Conservation (phyloP, 2,329 filamentous ascomycete species). For the Stagonosporopsis cucurbitacearum region DNA sequence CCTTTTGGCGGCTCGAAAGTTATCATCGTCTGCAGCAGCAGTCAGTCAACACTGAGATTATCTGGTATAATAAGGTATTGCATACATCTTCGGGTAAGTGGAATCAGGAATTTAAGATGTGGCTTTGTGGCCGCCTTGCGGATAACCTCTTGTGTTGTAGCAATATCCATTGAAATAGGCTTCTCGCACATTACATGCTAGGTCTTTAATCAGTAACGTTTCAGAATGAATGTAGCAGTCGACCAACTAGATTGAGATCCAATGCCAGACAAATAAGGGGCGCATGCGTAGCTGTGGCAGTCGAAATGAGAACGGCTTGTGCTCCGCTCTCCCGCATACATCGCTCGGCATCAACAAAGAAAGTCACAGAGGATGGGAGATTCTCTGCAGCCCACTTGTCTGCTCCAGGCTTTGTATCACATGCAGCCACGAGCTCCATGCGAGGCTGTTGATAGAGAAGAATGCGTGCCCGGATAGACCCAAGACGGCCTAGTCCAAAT, state of each 20-base stretch:
- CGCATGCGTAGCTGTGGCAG: constrained; percentile 11
- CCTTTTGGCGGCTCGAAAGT: constrained; percentile 4
- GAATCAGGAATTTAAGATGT: constrained; percentile 12
- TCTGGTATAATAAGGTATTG: neutral
- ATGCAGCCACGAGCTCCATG: constrained; percentile 11
- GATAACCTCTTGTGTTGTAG: constrained; percentile 3
- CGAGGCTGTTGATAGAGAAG: constrained; percentile 8
- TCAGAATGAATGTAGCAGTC: neutral
- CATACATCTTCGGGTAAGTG: constrained; percentile 1
- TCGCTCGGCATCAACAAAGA: constrained; percentile 7
- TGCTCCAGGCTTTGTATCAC: constrained; percentile 10
- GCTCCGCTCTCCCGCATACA: constrained; percentile 13
- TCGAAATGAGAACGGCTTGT: constrained; percentile 8
- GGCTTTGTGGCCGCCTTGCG: constrained; percentile 2
- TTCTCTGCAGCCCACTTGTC: constrained; percentile 10
- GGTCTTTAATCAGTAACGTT: neutral
- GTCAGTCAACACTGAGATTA: neutral
- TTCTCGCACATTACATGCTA: constrained; percentile 19
- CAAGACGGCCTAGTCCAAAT: constrained; percentile 10
- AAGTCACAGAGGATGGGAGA: constrained; percentile 6
- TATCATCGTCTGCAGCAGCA: constrained; percentile 2
- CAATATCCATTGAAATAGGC: constrained; percentile 13
- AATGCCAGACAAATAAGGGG: constrained; percentile 3
- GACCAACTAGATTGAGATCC: neutral
- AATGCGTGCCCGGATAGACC: constrained; percentile 9